Evolutionary conservation across 768 basidiomycete genomes (phyloP), one percentile per base, ranked within the genome.

Genomic region (Obba rivulosa): DNA sequence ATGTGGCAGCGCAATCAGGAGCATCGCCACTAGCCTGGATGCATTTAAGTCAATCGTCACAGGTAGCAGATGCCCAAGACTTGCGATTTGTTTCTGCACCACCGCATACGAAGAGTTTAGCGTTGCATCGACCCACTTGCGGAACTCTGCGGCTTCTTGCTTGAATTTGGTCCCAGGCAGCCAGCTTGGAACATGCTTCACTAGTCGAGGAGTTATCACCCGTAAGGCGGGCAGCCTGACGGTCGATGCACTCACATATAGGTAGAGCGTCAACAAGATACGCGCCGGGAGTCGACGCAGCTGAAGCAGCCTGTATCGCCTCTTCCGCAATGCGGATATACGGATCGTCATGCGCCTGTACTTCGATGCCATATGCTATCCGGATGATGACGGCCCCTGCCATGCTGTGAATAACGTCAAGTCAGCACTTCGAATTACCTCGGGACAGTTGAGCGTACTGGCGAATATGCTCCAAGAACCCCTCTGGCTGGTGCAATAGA

Each of bases 401-500:
- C 7, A 54, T 53, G 17, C 66, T 68, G 43, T 17, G 20, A 10
- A 17, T 16, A 38, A 16, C 41, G 16, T 23, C 21, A 31, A 13
- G 28, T 13, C 13, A 7, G 5, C 16, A 23, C 28, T 3, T 8
- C 8, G n/a, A 25, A 48, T 2, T 42, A 24, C 22, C 23, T 22
- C n/a, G n/a, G n/a, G n/a, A n/a, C n/a, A n/a, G n/a, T 20, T 22
- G 28, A 34, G 22, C 68, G 39, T 44, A 73, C 73, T 66, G 63
- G 14, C 77, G 71, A 38, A 78, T 57, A 28, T 76, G 67, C 2
- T 64, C 54, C 0, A 63, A 55, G 4, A 78, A 57, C 14, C 66
- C 62, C 2, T 58, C 56, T 0, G 76, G 72, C 14, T 71, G 63
- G 1, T 62, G 59, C 4, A 70, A 61, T 5, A 76, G 59, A 1